These are phyloP conservation scores for Colletotrichum scovillei DNA, from an alignment of 2,329 filamentous ascomycete species.

Conservation along the genomic window DNA sequence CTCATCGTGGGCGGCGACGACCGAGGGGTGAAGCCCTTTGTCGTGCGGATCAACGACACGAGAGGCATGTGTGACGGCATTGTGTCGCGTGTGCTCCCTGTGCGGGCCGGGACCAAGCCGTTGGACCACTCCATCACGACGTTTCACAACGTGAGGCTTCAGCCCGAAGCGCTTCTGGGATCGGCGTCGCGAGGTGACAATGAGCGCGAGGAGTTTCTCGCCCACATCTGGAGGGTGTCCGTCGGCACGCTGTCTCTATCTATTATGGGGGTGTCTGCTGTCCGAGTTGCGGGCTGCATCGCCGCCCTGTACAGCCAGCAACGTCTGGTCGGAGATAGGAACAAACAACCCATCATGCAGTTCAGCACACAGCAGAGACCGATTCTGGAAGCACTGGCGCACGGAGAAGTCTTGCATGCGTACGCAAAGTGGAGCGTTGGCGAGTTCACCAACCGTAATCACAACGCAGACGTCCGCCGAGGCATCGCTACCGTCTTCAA, in stretches of 20 bases:
- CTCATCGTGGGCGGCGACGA: slow-evolving; percentile 42
- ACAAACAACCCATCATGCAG: background rate
- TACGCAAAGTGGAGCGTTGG: slow-evolving; percentile 34
- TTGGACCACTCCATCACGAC: slow-evolving; percentile 47
- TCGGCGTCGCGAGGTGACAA: slow-evolving; percentile 29
- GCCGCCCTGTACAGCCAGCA: slow-evolving; percentile 38
- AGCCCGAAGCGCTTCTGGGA: slow-evolving; percentile 42
- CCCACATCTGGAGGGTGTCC: slow-evolving; percentile 40
- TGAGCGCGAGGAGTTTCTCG: slow-evolving; percentile 42
- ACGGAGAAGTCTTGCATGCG: slow-evolving; percentile 37
- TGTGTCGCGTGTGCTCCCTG: slow-evolving; percentile 40
- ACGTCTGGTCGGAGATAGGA: slow-evolving; percentile 26
- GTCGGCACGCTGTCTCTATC: slow-evolving; percentile 42
- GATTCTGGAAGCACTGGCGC: slow-evolving; percentile 37
- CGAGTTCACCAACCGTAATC: slow-evolving; percentile 16
- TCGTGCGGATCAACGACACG: slow-evolving; percentile 43
- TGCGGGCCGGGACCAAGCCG: slow-evolving; percentile 42
- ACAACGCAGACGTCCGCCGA: slow-evolving; percentile 9
- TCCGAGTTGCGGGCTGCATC: slow-evolving; percentile 34
- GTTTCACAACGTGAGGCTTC: slow-evolving; percentile 46
- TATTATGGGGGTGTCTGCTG: slow-evolving; percentile 35
- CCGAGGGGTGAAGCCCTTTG: slow-evolving; percentile 44
- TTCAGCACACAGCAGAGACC: slow-evolving; percentile 43
- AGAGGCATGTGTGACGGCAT: slow-evolving; percentile 43
- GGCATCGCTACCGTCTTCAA: slow-evolving; percentile 36